Base-by-base conservation (phyloP, 768 basidiomycete genomes). In the Phaffia tasmanica region DNA sequence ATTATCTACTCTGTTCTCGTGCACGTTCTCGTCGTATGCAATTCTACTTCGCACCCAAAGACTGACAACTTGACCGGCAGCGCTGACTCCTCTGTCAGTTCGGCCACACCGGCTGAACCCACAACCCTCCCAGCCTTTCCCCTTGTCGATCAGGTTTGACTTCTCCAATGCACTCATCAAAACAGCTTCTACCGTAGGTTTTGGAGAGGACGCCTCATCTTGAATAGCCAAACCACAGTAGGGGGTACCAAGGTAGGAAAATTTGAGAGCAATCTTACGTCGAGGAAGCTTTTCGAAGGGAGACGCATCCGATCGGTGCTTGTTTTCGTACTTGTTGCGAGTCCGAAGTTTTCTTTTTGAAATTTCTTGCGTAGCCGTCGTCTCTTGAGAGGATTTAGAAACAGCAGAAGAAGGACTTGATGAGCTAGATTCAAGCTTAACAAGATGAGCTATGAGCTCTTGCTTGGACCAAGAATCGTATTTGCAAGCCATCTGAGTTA, bases 51-150 rank as follows among this genome's bases (percentile, higher is more conserved):
- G 79, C 16, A 95, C 85, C 86, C 89, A 92, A 9, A 99, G 80
- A 59, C 87, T 89, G 59, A 97, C 81, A 27, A 98, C 92, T 75
- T 98, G 94, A 3, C 90, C 92, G 9, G 87, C 88, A 49, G 87
- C 89, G 74, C 91, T 94, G 67, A 99, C 95, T 0, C 94, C 93
- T 23, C 86, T 81, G 80, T 99, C 95, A 30, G 95, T 98, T 73
- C 95, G 78, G 16, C 95, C 94, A 76, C 95, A 97, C 70, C 83
- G 81, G 73, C 88, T 85, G 85, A 89, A 98, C 47, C 83, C 88
- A 73, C 90, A 92, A 0, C 88, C 93, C 35, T 73, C 71, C 57
- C 50, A 79, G 4, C 89, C 89, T 5, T 78, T 81, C 3, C 80
- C 82, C 1, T 80, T 80, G 72, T 94, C 88, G 15, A 98, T 82